A percentile compares a stretch with the other conserved stretches of the same genome.
Evolutionary conservation across 1,139 yeast genomes (phyloP).

Genomic region (Groenewaldozyma sp.): DNA sequence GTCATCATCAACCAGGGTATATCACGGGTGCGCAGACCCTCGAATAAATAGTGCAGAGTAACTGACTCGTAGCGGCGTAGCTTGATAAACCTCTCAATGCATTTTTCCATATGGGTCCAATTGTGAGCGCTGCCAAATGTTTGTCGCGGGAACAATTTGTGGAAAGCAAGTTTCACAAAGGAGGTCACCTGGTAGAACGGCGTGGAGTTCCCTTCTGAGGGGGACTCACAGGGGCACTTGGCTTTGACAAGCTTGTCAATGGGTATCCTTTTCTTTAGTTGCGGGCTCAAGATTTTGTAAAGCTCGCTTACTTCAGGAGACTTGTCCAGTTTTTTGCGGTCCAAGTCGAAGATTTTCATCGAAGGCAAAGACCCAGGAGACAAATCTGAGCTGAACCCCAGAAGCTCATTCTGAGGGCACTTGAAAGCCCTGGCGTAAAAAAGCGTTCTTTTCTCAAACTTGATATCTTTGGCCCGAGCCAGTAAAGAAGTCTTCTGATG

Average conservation of each 20-base stretch:
- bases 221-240: too few relatives aligned
- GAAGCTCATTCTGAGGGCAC: too few relatives aligned
- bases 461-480: neutral
- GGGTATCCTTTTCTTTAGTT: too few relatives aligned
- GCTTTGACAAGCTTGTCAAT: too few relatives aligned
- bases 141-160: slow-evolving; percentile 40
- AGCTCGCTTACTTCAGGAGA: too few relatives aligned
- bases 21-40: slow-evolving; percentile 32
- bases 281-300: too few relatives aligned
- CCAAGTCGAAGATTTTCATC: too few relatives aligned
- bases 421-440: neutral
- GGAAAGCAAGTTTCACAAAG: slow-evolving; percentile 14
- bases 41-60: slow-evolving; percentile 24
- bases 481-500: neutral
- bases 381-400: too few relatives aligned
- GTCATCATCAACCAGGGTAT: slow-evolving; percentile 40
- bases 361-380: too few relatives aligned
- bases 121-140: slow-evolving; percentile 50
- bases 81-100: slow-evolving; percentile 35
- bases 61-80: slow-evolving; percentile 28
- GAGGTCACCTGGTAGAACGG: slow-evolving; percentile 11
- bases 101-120: slow-evolving; percentile 33
- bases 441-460: neutral
- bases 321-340: too few relatives aligned
- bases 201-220: too few relatives aligned